Evolutionary conservation across 2,329 filamentous ascomycete genomes (phyloP).

Genomic region (Magnaporthales sp.): DNA sequence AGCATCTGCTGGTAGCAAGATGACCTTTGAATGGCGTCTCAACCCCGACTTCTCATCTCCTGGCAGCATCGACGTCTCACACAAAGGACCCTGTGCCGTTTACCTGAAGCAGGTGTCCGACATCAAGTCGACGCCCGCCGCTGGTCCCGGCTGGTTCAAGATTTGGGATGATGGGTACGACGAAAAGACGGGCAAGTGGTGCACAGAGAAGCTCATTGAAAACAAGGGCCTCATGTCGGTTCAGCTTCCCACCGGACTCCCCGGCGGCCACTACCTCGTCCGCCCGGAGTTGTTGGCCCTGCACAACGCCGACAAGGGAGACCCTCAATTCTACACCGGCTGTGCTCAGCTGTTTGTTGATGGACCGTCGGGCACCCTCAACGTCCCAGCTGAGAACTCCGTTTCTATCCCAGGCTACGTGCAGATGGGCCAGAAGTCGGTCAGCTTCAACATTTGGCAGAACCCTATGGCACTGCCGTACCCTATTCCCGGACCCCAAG

Average conservation of each 20-base stretch:
- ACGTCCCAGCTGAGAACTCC: slow-evolving; percentile 36
- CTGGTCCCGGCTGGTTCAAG: slow-evolving; percentile 70
- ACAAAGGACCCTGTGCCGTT: slow-evolving; percentile 62
- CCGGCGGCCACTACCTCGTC: slow-evolving; percentile 61
- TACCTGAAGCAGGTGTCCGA: slow-evolving; percentile 63
- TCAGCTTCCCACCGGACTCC: slow-evolving; percentile 50
- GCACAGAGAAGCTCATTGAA: slow-evolving; percentile 58
- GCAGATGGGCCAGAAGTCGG: slow-evolving; percentile 38
- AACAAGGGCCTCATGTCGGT: slow-evolving; percentile 57
- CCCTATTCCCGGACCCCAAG: slow-evolving; percentile 45
- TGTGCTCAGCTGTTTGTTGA: slow-evolving; percentile 63
- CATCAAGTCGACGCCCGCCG: slow-evolving; percentile 40
- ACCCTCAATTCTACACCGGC: slow-evolving; percentile 66
- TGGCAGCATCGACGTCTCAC: slow-evolving; percentile 49
- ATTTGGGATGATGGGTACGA: slow-evolving; percentile 63
- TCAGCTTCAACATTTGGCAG: slow-evolving; percentile 58
- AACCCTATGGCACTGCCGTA: slow-evolving; percentile 44
- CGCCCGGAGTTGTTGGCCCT: slow-evolving; percentile 63
- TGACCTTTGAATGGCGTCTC: slow-evolving; percentile 60
- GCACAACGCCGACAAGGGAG: slow-evolving; percentile 47
- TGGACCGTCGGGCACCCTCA: slow-evolving; percentile 33
- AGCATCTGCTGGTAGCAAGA: slow-evolving; percentile 39
- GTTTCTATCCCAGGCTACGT: slow-evolving; percentile 63
- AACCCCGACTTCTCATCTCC: slow-evolving; percentile 46
- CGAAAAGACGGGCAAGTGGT: slow-evolving; percentile 48